These are phyloP conservation scores for Rhizodiscina lignyota DNA, from an alignment of 495 filamentous ascomycete species.

Conservation along the genomic window DNA sequence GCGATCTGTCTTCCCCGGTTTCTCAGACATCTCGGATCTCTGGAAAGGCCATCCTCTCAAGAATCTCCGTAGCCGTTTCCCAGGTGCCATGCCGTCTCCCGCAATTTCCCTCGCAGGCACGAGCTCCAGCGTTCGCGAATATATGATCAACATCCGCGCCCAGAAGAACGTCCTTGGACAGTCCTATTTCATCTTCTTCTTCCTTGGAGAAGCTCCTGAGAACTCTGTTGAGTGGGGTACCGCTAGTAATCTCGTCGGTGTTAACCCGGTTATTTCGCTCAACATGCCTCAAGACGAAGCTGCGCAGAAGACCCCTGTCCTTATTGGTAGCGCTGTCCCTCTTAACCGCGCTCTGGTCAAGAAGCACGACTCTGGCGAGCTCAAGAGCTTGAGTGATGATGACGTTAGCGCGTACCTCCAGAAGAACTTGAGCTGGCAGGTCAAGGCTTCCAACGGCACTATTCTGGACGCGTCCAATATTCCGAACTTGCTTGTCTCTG, in stretches of 20 bases:
- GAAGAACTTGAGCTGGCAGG: slow-evolving; percentile 26
- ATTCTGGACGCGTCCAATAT: too few species aligned
- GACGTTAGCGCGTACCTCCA: slow-evolving; percentile 29
- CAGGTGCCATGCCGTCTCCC: too few species aligned
- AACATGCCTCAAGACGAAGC: too few species aligned
- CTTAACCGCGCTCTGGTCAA: slow-evolving; percentile 34
- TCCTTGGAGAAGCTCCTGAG: slow-evolving; percentile 39
- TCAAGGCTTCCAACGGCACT: too few species aligned
- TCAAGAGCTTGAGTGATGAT: slow-evolving; percentile 24
- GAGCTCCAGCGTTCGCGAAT: slow-evolving; percentile 26
- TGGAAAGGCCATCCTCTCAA: too few species aligned
- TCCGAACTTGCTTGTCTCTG: not conserved
- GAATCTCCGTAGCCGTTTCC: too few species aligned
- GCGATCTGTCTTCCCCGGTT: not conserved
- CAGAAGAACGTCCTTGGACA: slow-evolving; percentile 36
- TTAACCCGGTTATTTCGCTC: too few species aligned
- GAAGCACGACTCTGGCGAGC: slow-evolving; percentile 20
- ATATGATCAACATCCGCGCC: slow-evolving; percentile 42
- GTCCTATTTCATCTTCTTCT: slow-evolving; percentile 42
- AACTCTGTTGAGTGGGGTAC: too few species aligned
- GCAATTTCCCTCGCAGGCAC: not conserved
- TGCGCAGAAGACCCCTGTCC: too few species aligned
- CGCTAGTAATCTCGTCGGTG: too few species aligned
- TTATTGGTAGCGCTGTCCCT: slow-evolving; percentile 39
- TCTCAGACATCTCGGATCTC: not conserved